Conservation (phyloP, 305 asterid species). For the Ilex paraguariensis region DNA sequence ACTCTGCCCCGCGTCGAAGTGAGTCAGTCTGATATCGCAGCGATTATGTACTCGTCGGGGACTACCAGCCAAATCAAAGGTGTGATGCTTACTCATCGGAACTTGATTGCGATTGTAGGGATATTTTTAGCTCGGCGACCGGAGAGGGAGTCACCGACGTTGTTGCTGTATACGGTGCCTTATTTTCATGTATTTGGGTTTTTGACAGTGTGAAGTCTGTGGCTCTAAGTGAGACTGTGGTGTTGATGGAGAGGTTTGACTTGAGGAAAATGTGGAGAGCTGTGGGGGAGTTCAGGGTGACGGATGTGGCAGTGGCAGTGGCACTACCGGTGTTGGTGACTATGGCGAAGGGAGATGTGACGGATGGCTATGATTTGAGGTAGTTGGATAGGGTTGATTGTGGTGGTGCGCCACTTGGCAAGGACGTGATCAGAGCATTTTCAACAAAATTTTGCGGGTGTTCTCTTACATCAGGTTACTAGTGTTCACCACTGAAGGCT, state of each 20-base stretch:
- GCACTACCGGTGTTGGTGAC: slow-evolving; percentile 49
- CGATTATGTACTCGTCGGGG: slow-evolving; percentile 57
- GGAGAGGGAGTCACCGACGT: slow-evolving; percentile 24
- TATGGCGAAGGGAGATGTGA: too few relatives aligned
- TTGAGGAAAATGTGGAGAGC: slow-evolving; percentile 7
- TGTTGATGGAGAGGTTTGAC: too few relatives aligned
- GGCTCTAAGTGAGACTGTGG: too few relatives aligned
- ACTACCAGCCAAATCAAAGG: slow-evolving; percentile 59
- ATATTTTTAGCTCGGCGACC: slow-evolving; percentile 7
- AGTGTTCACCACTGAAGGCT: too few relatives aligned
- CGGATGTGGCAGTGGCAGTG: slow-evolving; percentile 34
- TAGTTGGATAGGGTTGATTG: too few relatives aligned
- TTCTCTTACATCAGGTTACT: slow-evolving; percentile 4
- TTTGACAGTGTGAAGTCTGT: too few relatives aligned
- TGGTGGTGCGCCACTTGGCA: neutral
- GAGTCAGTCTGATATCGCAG: slow-evolving; percentile 44
- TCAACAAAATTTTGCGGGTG: slow-evolving; percentile 25
- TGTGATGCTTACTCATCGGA: slow-evolving; percentile 25
- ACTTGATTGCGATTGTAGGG: slow-evolving; percentile 6
- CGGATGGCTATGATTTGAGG: too few relatives aligned
- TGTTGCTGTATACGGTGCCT: slow-evolving; percentile 35
- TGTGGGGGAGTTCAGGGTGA: slow-evolving; percentile 39
- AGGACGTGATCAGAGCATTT: slow-evolving; percentile 32
- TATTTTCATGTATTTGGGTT: slow-evolving; percentile 38
- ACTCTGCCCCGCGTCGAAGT: slow-evolving; percentile 16